Percentiles rank a stretch among this genome's conserved stretches.
phyloP scores from a whole-genome alignment of 1,284 basidiomycete species.

The Volvariella surrecta region DNA sequence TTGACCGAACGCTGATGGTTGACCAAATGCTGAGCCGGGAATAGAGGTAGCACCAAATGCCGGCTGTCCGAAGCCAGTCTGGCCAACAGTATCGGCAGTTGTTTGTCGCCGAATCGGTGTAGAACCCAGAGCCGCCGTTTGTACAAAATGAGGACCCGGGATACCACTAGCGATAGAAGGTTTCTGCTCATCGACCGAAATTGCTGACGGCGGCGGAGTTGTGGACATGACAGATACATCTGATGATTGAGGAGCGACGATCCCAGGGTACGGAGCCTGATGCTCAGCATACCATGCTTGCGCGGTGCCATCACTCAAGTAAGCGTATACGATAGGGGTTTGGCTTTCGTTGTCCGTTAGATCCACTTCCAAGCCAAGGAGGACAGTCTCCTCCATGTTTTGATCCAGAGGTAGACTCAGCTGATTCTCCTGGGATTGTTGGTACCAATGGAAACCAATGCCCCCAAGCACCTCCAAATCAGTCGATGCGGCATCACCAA shows the following conservation, averaged over 20 bases:
- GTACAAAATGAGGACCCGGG: conserved; percentile 9
- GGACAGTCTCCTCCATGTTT: conserved; percentile 62
- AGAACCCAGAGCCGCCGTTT: not conserved
- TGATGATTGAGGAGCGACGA: conserved; percentile 25
- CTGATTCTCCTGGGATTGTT: conserved; percentile 69
- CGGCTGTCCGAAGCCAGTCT: conserved; percentile 15
- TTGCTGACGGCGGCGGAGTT: conserved; percentile 11
- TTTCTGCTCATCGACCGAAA: conserved; percentile 12
- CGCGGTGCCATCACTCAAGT: conserved; percentile 75
- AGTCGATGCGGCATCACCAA: conserved; percentile 67
- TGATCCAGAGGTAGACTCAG: conserved; percentile 67
- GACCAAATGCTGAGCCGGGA: conserved; percentile 9
- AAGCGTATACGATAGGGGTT: conserved; percentile 63
- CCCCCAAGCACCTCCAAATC: conserved; percentile 69
- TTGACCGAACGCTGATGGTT: conserved; percentile 16
- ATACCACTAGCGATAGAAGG: conserved; percentile 18
- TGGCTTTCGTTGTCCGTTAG: conserved; percentile 40
- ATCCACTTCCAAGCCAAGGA: conserved; percentile 65
- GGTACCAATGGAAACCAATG: conserved; percentile 51
- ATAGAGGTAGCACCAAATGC: conserved; percentile 7
- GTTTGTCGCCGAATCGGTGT: conserved; percentile 4
- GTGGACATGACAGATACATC: conserved; percentile 12
- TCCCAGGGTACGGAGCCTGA: conserved; percentile 47
- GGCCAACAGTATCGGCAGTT: conserved; percentile 14
- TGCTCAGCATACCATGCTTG: conserved; percentile 72